A percentile compares a stretch with the other conserved stretches of the same genome.
These are phyloP conservation scores for Trametes sp. DNA, from an alignment of 1,284 basidiomycete species.

Conservation along the genomic window DNA sequence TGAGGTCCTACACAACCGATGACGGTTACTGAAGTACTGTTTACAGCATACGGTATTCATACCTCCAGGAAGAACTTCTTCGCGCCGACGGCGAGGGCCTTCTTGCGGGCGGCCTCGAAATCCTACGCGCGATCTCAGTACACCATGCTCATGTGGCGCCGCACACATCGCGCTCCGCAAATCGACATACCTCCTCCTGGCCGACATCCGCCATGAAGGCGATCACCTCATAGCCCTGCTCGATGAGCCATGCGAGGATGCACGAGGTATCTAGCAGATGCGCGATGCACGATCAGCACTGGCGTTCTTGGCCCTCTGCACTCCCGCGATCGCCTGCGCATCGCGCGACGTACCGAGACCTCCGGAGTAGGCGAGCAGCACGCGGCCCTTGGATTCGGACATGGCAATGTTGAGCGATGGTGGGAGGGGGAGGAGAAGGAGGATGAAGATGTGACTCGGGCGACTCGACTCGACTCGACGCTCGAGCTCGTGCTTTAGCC, in stretches of 20 bases:
- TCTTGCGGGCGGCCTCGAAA: slow-evolving; percentile 92
- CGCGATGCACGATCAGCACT: slow-evolving; percentile 3
- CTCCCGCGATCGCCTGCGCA: neutral
- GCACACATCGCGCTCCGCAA: neutral
- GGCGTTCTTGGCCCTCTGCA: neutral
- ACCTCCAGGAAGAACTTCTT: slow-evolving; percentile 95
- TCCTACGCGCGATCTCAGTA: slow-evolving; percentile 60
- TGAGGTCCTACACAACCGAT: slow-evolving; percentile 74
- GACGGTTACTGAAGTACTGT: neutral
- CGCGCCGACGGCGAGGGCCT: slow-evolving; percentile 93
- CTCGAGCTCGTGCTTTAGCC: too few species aligned
- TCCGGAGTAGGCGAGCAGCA: slow-evolving; percentile 96
- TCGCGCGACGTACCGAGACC: slow-evolving; percentile 81
- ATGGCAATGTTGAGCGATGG: slow-evolving; percentile 31
- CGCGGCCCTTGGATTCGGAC: slow-evolving; percentile 73
- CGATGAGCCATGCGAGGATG: slow-evolving; percentile 97
- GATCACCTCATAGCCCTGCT: slow-evolving; percentile 96
- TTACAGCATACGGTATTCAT: neutral
- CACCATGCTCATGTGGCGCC: neutral
- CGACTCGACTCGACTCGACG: slow-evolving; percentile 7
- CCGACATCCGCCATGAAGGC: slow-evolving; percentile 99
- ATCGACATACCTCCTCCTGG: slow-evolving; percentile 84
- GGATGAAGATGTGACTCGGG: slow-evolving; percentile 22
- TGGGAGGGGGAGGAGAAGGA: slow-evolving; percentile 1
- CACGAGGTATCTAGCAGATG: slow-evolving; percentile 90